Base-by-base conservation (phyloP, 371 early-diverging fungal genomes). In the Rhizoclosmatium hyalinum region DNA sequence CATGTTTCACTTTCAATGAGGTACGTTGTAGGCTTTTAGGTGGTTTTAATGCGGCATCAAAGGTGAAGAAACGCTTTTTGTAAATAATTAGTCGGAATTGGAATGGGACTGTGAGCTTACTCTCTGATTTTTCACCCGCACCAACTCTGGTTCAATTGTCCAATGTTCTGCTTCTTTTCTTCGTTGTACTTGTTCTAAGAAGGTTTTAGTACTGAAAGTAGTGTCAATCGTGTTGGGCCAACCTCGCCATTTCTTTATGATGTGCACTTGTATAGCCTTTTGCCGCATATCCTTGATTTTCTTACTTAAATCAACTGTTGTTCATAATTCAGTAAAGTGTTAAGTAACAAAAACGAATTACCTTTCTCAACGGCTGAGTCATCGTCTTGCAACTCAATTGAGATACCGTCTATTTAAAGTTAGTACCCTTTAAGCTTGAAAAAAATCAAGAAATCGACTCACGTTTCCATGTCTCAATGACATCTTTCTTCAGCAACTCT, bases 391-490 rank as follows among this genome's bases (percentile, higher is more conserved):
- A 74, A 62, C 53, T 61, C 66, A 39, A 61, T 68, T 19, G 41
- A 17, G 44, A 62, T 57, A 3, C 45, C 65, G 43, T 60, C 68
- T 54, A 42, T 50, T 17, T 6, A 60, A 41, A 64, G 41, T 43
- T 10, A 41, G 19, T 43, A 8, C n/a, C 44, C 54, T 57, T 21
- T 61, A 24, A 67, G 43, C 42, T 61, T 6, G 24, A 41, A 63
- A 68, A 72, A 68, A 19, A 44, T n/a, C 68, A 54, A 50, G 19
- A 58, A 63, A 41, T 45, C 45, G 42, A 3, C 63, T 17, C n/a
- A 77, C 84, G 82, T 74, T 78, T 65, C 86, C 84, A 86, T 12
- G 79, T 82, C 21, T 80, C 81, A 58, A 83, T 78, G 2, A 85
- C 82, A 44, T 79, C 81, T 72, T 86, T 84, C 74, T 84, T 85